Percentiles rank a stretch among this genome's conserved stretches.
These are phyloP conservation scores for Citrus medica DNA, from an alignment of 345 rosid genomes.

Conservation along the genomic window DNA sequence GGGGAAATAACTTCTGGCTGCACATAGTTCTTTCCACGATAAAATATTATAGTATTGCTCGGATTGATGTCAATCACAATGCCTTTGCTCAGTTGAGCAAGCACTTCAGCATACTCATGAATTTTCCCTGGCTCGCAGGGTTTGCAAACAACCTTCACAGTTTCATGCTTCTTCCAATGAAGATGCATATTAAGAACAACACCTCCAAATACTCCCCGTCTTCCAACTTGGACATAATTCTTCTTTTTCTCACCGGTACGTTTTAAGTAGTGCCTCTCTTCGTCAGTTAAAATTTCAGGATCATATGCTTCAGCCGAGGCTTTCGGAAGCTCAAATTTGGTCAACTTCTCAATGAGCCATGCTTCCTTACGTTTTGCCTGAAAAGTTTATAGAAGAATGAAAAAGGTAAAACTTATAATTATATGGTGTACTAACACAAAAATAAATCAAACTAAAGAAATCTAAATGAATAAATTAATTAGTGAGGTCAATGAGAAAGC, in stretches of 20 bases:
- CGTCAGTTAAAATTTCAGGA: constrained; percentile 87
- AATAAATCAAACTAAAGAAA: background rate
- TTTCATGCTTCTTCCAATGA: constrained; percentile 96
- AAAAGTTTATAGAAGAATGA: background rate
- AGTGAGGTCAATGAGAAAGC: background rate
- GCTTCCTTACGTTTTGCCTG: constrained; percentile 89
- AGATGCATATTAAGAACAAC: constrained; percentile 95
- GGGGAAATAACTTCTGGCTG: constrained; percentile 80
- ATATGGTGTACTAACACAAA: background rate
- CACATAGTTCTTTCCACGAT: constrained; percentile 87
- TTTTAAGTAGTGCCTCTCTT: constrained; percentile 85
- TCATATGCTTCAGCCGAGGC: constrained; percentile 57
- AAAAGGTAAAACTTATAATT: background rate
- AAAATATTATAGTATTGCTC: constrained; percentile 61
- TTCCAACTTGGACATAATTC: constrained; percentile 77
- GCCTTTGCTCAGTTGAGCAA: constrained; percentile 78
- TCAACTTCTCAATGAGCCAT: constrained; percentile 87
- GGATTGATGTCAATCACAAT: constrained; percentile 80
- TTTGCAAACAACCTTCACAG: constrained; percentile 84
- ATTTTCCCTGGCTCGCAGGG: constrained; percentile 84
- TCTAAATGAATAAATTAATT: background rate
- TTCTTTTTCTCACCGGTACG: constrained; percentile 92
- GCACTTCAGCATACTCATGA: constrained; percentile 81
- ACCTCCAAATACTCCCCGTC: constrained; percentile 96
- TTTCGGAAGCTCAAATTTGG: constrained; percentile 63